phyloP scores from a whole-genome alignment of 495 filamentous ascomycete genomes.

The Penicillium steckii region DNA sequence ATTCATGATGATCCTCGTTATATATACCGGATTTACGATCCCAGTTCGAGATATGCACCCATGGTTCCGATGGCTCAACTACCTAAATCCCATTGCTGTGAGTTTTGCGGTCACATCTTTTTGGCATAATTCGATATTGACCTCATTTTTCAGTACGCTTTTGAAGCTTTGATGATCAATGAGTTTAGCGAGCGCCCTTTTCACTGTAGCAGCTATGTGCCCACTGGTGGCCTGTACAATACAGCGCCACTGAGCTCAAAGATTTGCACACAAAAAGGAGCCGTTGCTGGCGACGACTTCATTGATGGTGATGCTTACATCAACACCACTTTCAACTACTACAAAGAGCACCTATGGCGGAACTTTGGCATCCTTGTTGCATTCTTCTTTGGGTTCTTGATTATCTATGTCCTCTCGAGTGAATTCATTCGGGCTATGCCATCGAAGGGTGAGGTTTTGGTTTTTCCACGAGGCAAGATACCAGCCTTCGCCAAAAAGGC shows the following conservation, averaged over 20 bases:
- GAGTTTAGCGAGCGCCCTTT: conserved; percentile 73
- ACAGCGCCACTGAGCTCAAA: conserved; percentile 30
- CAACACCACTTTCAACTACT: conserved; percentile 58
- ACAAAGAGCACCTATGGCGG: conserved; percentile 65
- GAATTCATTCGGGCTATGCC: conserved; percentile 75
- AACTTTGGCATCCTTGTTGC: conserved; percentile 79
- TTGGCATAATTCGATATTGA: background rate
- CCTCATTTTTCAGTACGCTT: conserved; percentile 57
- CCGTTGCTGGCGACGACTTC: conserved; percentile 50
- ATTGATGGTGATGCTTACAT: conserved; percentile 73
- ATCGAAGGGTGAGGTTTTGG: conserved; percentile 84
- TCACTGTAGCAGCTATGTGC: conserved; percentile 60
- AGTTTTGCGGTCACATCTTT: background rate
- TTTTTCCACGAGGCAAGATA: conserved; percentile 78
- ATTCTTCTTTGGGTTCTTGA: conserved; percentile 68
- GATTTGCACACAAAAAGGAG: conserved; percentile 64
- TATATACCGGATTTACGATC: conserved; percentile 90
- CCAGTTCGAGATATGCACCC: conserved; percentile 68
- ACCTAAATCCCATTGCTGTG: conserved; percentile 72
- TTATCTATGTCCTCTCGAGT: conserved; percentile 65
- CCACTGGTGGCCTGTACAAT: conserved; percentile 52
- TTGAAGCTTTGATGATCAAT: conserved; percentile 88
- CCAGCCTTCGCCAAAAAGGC: conserved; percentile 59
- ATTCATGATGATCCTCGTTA: conserved; percentile 77
- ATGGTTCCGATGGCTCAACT: conserved; percentile 89